Percentiles rank a stretch among this genome's conserved stretches.
phyloP scores from a whole-genome alignment of 257 asterid species.

The Ligustrum vulgare region DNA sequence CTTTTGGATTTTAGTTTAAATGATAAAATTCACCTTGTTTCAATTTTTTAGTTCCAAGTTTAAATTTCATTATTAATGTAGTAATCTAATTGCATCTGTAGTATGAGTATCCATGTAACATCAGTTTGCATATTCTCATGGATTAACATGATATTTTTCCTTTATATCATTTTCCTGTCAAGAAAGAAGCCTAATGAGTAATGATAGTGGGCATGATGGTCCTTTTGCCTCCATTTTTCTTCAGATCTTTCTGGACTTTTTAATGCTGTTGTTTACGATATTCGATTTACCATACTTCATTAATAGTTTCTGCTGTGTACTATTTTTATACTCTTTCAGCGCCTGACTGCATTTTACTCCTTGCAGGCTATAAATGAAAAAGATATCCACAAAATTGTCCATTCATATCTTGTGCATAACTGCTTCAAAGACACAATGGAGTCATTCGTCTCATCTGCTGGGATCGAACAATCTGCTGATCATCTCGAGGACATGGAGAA shows the following conservation, averaged over 20 bases:
- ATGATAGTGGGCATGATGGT: background rate
- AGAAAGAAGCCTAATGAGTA: background rate
- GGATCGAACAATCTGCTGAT: constrained; percentile 54
- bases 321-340: background rate
- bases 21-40: background rate
- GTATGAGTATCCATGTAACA: background rate
- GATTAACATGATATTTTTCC: background rate
- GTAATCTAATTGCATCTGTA: background rate
- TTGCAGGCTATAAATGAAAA: constrained; percentile 61
- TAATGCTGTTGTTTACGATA: background rate
- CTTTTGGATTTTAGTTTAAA: background rate
- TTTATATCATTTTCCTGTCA: background rate
- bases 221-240: background rate
- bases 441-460: constrained; percentile 65
- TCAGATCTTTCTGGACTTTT: background rate
- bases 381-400: constrained; percentile 73
- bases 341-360: background rate
- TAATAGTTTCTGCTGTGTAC: background rate
- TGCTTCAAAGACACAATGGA: constrained; percentile 82
- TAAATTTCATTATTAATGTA: background rate
- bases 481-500: constrained; percentile 73
- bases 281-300: background rate
- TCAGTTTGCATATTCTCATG: background rate
- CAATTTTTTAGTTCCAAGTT: background rate
- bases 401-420: constrained; percentile 83